Evolutionary conservation across 1,284 basidiomycete genomes (phyloP), one percentile per base, ranked within the genome.

Genomic region (Takashimella tepidaria): DNA sequence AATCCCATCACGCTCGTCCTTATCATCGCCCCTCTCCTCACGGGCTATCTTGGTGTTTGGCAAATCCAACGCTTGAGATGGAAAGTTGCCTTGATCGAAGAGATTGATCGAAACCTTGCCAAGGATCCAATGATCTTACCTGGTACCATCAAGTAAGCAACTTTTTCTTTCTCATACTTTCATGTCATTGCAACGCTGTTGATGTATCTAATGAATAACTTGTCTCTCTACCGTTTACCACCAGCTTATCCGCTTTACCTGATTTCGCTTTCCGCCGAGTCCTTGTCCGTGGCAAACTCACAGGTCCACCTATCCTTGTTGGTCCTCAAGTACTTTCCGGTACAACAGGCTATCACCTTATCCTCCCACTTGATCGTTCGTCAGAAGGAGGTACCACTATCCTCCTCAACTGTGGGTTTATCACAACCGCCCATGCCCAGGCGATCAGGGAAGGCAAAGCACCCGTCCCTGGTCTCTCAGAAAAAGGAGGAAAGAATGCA

Each of bases 21-120:
- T 49, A 89, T 88, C 22, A 81, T 88, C 62, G 88, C 97, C 56
- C 95, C 95, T 0, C 77, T 98, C 58, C 84, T 96, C 64, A 92
- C 92, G 0, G 91, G 93, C 61, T 87, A 81, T n/a, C 79, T 98
- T 55, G 95, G 95, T 20, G 85, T 86, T 31, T 98, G 95, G 96
- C 95, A 99, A 70, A 66, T 84, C 26, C 82, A 90, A 65, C 82
- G 96, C 41, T 80, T 98, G 43, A 84, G 90, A 70, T 99, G 96
- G 96, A 99, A 99, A 76, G 79, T 97, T 26, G 82, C 83, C 49
- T 80, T 98, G 56, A 97, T 98, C 60, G 90, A 97, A 61, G 91
- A 98, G 68, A 80, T 98, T 43, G 89, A 97, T 69, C 85, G 89
- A 73, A 97, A 98, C 76, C 78, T 98, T 24, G 81, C 86, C 57